Base-by-base conservation (phyloP, 179 eudicot genomes). In the Sideroxylon spinosum region DNA sequence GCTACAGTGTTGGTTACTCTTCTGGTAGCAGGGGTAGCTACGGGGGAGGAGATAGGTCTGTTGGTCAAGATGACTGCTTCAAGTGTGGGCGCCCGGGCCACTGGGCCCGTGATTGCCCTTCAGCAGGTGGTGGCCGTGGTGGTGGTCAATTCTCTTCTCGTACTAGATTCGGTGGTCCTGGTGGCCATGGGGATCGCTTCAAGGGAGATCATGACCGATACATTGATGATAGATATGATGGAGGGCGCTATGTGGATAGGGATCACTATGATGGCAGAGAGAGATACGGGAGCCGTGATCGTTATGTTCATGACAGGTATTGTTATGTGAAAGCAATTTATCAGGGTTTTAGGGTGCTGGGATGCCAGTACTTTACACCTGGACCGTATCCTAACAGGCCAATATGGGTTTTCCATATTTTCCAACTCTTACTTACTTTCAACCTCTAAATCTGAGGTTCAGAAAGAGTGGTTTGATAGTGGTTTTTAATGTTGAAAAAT, bases 101-200 rank as follows among this genome's bases (percentile, higher is more conserved):
- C 62, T 91, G 89, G 92, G 94, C 94, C 56, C 88, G 92, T 9
- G 92, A 91, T 55, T 91, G 94, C 78, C 92, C 94, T 25, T 84
- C 88, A 69, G 80, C 79, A 9, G 92, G 87, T 71, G 91, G 93
- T 50, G 88, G 87, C 17, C 76, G 86, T 25, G 84, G 82, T 71
- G 86, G 85, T 68, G 88, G 85, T 55, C 87, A 80, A 0, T 76
- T 84, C 16, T 62, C 88, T 22, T 85, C 89, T 62, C 88, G 87
- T 46, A 73, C 94, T 49, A 85, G 89, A 79, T 89, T 85, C 53
- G 81, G 84, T 53, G 94, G 90, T 60, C 81, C 56, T 60, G 80
- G 87, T 72, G 85, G 85, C 72, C 89, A 88, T 67, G 91, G 84
- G 46, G 91, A 86, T 76, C 87, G 86, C 76, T 86, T 82, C 73